Percentiles rank a stretch among this genome's conserved stretches.
These are phyloP conservation scores for Dictyostelium intermedium DNA, from an alignment of 78 protist species.

Conservation along the genomic window DNA sequence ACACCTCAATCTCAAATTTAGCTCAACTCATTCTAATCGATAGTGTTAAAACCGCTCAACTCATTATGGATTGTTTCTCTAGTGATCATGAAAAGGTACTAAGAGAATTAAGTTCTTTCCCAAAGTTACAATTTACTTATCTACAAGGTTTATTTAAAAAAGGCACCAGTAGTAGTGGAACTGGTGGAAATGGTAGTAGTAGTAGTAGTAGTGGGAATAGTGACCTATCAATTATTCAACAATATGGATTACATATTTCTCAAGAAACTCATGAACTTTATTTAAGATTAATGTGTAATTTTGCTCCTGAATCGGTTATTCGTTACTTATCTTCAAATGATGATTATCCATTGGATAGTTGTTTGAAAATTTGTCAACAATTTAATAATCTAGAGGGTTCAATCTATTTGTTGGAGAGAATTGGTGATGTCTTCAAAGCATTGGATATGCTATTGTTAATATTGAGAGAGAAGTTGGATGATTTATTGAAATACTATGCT, in stretches of 20 bases:
- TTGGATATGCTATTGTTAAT: slow-evolving; percentile 56
- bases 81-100: slow-evolving; percentile 64
- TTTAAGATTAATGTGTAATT: slow-evolving; percentile 61
- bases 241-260: slow-evolving; percentile 49
- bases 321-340: slow-evolving; percentile 52
- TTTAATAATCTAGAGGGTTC: slow-evolving; percentile 78
- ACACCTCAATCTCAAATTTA: slow-evolving; percentile 27
- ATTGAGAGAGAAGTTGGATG: slow-evolving; percentile 24
- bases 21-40: slow-evolving; percentile 69
- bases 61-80: slow-evolving; percentile 69
- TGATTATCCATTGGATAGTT: slow-evolving; percentile 77
- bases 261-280: slow-evolving; percentile 69
- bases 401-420: slow-evolving; percentile 73
- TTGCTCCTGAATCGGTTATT: slow-evolving; percentile 51
- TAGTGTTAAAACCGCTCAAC: slow-evolving; percentile 56
- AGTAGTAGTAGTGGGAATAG: too few species aligned
- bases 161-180: background rate
- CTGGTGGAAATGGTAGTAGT: too few species aligned
- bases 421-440: slow-evolving; percentile 79
- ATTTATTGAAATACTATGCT: slow-evolving; percentile 1
- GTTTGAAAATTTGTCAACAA: slow-evolving; percentile 81
- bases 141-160: slow-evolving; percentile 49
- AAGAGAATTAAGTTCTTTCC: slow-evolving; percentile 43
- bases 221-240: background rate
- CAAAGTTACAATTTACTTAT: slow-evolving; percentile 68